A percentile compares a stretch with the other conserved stretches of the same genome.
phyloP scores from a whole-genome alignment of 2,329 filamentous ascomycete species.

The Penicillium oxalicum region DNA sequence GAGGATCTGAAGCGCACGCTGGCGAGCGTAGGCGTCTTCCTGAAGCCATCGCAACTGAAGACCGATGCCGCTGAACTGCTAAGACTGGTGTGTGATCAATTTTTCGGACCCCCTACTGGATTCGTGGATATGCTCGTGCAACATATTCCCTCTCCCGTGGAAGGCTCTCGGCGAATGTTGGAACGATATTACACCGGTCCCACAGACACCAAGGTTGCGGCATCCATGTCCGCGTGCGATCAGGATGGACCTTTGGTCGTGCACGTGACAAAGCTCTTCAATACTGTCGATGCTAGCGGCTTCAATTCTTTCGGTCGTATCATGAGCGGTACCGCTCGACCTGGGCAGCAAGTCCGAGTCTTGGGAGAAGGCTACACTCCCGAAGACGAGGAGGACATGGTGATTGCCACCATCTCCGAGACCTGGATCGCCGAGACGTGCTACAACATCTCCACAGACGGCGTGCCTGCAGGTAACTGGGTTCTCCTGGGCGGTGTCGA shows the following conservation, averaged over 20 bases:
- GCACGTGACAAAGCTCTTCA: conserved; percentile 90
- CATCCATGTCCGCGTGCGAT: conserved; percentile 74
- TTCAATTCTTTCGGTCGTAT: conserved; percentile 90
- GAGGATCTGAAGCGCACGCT: conserved; percentile 76
- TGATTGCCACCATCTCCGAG: conserved; percentile 71
- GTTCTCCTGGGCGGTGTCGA: conserved; percentile 89
- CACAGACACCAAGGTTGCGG: conserved; percentile 70
- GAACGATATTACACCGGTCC: conserved; percentile 90
- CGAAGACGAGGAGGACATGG: conserved; percentile 98
- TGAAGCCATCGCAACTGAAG: conserved; percentile 91
- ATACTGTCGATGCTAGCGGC: conserved; percentile 77
- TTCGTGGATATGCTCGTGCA: conserved; percentile 94
- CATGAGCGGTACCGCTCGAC: conserved; percentile 81
- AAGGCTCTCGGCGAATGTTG: conserved; percentile 69
- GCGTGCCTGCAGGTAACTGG: conserved; percentile 88
- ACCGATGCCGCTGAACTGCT: conserved; percentile 83
- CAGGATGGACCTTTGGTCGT: conserved; percentile 88
- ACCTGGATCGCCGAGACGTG: conserved; percentile 88
- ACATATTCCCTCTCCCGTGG: conserved; percentile 80
- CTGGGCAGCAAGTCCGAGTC: conserved; percentile 78
- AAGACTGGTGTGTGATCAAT: conserved; percentile 85
- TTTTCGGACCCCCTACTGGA: conserved; percentile 82
- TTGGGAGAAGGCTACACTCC: conserved; percentile 93
- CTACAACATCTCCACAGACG: conserved; percentile 87
- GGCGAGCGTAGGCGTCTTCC: conserved; percentile 67